These are phyloP conservation scores for Chalciporus piperatus DNA, from an alignment of 768 basidiomycete genomes.

Conservation along the genomic window DNA sequence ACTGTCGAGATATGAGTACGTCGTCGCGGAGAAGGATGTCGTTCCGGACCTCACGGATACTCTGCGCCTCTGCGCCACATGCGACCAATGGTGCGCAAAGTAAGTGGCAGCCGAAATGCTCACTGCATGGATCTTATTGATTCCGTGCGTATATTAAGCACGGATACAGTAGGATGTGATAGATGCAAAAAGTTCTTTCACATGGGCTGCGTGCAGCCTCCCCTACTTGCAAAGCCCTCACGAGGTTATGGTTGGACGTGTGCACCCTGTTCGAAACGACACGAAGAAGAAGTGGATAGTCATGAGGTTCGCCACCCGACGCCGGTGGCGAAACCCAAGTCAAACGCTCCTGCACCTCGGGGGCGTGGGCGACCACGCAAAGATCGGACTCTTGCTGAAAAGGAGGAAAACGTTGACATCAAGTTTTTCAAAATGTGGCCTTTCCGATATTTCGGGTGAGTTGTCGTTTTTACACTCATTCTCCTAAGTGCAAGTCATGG, in stretches of 20 bases:
- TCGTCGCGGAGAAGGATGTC: constrained; percentile 92
- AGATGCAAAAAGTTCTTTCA: constrained; percentile 93
- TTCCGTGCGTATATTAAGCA: constrained; percentile 43
- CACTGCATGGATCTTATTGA: constrained; percentile 18
- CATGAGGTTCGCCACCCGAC: constrained; percentile 63
- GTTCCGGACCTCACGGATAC: constrained; percentile 86
- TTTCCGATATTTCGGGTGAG: constrained; percentile 96
- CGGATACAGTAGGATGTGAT: constrained; percentile 86
- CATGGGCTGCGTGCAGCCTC: constrained; percentile 92
- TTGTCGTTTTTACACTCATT: constrained; percentile 3
- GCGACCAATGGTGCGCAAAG: constrained; percentile 87
- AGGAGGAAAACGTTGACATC: constrained; percentile 72
- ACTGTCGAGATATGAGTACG: constrained; percentile 84
- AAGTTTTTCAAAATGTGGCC: constrained; percentile 92
- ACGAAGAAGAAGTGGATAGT: constrained; percentile 83
- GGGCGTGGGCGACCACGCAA: constrained; percentile 78
- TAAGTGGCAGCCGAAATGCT: constrained; percentile 38
- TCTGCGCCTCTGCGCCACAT: constrained; percentile 82
- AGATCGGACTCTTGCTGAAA: constrained; percentile 67
- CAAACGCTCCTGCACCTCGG: constrained; percentile 68
- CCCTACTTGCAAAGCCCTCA: constrained; percentile 85
- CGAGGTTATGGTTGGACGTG: constrained; percentile 98
- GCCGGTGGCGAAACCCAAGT: constrained; percentile 55
- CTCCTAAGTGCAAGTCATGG: background rate
- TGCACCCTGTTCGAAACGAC: constrained; percentile 83